Evolutionary conservation across 2,329 filamentous ascomycete genomes (phyloP).

Genomic region (Aspergillus pseudotamarii): DNA sequence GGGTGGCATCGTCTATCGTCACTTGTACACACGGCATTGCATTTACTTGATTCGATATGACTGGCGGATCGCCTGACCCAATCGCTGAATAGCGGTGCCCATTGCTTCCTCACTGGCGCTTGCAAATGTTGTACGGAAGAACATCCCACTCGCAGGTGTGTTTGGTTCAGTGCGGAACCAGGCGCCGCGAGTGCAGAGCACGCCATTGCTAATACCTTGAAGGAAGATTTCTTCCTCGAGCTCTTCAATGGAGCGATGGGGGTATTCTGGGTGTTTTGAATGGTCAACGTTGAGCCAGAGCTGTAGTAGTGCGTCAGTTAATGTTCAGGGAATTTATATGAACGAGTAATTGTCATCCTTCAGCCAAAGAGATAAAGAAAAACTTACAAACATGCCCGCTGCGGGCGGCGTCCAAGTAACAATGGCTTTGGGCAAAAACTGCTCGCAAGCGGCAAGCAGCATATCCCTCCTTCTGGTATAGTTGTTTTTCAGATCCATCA

Average conservation of each 20-base stretch:
- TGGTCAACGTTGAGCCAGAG: background rate
- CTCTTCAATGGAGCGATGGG: background rate
- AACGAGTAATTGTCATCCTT: background rate
- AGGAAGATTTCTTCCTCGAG: background rate
- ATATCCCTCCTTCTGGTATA: constrained; percentile 75
- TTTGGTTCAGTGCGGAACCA: background rate
- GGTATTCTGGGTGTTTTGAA: background rate
- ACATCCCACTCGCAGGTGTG: background rate
- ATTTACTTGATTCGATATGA: background rate
- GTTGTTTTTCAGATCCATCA: constrained; percentile 72
- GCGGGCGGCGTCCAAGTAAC: constrained; percentile 75
- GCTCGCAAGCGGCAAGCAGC: constrained; percentile 75
- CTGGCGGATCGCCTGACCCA: background rate
- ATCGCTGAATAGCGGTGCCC: background rate
- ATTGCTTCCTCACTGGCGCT: background rate
- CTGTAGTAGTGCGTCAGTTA: background rate
- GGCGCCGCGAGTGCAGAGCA: background rate
- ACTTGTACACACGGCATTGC: background rate
- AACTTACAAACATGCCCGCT: constrained; percentile 56
- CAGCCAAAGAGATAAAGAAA: background rate
- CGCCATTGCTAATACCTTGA: background rate
- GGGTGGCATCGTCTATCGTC: too few relatives aligned
- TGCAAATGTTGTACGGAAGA: background rate
- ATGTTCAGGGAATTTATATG: background rate
- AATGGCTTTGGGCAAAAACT: constrained; percentile 69